Percentiles rank a stretch among this genome's conserved stretches.
Conservation (phyloP, 1,284 basidiomycete genomes). For the Nidula niveotomentosa region DNA sequence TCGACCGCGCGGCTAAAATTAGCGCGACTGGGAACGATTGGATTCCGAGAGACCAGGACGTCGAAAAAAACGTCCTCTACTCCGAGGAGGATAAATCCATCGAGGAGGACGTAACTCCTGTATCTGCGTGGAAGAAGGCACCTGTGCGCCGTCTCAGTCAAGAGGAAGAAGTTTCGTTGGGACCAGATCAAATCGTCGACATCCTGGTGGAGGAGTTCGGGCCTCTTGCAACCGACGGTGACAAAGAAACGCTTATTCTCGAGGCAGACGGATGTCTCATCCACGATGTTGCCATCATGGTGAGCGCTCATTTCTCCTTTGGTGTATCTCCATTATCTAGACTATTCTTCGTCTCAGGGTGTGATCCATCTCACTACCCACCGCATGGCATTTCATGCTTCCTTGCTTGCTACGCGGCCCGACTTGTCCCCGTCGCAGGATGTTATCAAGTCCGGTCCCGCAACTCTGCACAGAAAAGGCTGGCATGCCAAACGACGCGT, state of each 20-base stretch:
- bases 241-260: conserved; percentile 51
- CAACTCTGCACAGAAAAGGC: conserved; percentile 46
- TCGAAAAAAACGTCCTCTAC: conserved; percentile 21
- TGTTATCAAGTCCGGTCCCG: conserved; percentile 53
- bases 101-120: not conserved
- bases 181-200: conserved; percentile 35
- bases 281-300: conserved; percentile 48
- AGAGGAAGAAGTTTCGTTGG: conserved; percentile 24
- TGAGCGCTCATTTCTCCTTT: conserved; percentile 22
- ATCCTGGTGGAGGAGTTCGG: conserved; percentile 50
- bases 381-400: conserved; percentile 65
- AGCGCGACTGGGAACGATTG: conserved; percentile 30
- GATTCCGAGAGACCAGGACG: conserved; percentile 16
- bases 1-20: conserved; percentile 33
- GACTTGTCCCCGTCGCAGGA: conserved; percentile 25
- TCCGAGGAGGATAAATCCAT: conserved; percentile 12
- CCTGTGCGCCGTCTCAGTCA: not conserved
- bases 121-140: not conserved
- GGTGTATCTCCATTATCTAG: conserved; percentile 2
- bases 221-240: conserved; percentile 35
- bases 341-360: conserved; percentile 34
- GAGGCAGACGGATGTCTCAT: conserved; percentile 54
- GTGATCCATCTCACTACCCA: conserved; percentile 68
- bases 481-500: conserved; percentile 46
- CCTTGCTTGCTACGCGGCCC: conserved; percentile 47